A percentile compares a stretch with the other conserved stretches of the same genome.
These are phyloP conservation scores for Stylosanthes scabra DNA, from an alignment of 331 rosid genomes.

Conservation along the genomic window DNA sequence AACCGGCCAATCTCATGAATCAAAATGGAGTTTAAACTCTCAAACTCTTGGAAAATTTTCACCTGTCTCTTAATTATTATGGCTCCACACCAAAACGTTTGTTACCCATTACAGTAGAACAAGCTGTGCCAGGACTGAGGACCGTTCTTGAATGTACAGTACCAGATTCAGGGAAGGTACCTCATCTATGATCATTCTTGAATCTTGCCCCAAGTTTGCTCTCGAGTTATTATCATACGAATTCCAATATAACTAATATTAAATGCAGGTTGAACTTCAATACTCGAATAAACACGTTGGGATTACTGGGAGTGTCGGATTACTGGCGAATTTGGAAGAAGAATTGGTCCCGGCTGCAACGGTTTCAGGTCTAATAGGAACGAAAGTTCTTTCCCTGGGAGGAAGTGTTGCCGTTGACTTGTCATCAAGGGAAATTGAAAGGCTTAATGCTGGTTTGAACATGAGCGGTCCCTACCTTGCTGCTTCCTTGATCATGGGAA, in stretches of 20 bases:
- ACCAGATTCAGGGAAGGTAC: constrained; percentile 62
- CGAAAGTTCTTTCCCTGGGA: constrained; percentile 33
- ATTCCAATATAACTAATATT: too few relatives aligned
- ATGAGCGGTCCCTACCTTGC: constrained; percentile 41
- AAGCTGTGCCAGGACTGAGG: constrained; percentile 62
- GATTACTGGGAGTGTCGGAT: constrained; percentile 63
- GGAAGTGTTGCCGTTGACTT: constrained; percentile 46
- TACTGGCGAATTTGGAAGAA: constrained; percentile 39
- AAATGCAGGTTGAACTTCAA: constrained; percentile 61
- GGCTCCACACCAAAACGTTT: too few relatives aligned
- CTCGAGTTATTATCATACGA: background rate
- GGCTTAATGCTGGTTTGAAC: constrained; percentile 52
- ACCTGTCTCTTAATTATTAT: too few relatives aligned
- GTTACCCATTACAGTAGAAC: constrained; percentile 47
- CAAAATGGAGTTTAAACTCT: too few relatives aligned
- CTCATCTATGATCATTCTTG: background rate
- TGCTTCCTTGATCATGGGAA: constrained; percentile 54
- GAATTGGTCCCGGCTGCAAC: constrained; percentile 45
- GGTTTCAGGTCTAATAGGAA: constrained; percentile 56
- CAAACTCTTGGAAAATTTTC: too few relatives aligned
- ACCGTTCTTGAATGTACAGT: constrained; percentile 41
- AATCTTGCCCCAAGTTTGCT: background rate
- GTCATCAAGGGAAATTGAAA: constrained; percentile 36
- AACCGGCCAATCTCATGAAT: too few relatives aligned
- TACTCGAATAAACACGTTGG: constrained; percentile 52